Evolutionary conservation across 257 asterid species (phyloP).

Genomic region (Eustoma russellianum): DNA sequence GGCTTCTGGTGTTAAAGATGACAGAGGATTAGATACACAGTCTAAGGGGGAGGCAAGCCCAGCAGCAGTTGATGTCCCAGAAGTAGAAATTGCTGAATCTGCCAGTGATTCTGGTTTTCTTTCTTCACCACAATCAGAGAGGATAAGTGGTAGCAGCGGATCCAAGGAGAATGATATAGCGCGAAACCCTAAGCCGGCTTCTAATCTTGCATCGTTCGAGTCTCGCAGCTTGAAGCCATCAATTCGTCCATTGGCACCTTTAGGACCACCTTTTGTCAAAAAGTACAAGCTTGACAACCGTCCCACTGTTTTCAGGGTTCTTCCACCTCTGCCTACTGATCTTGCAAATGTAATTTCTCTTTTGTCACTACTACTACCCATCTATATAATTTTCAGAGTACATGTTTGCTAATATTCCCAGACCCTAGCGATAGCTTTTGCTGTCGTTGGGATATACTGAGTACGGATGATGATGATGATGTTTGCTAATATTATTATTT

Average conservation of each 20-base stretch:
- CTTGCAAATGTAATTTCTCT: slow-evolving; percentile 58
- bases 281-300: slow-evolving; percentile 92
- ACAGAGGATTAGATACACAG: slow-evolving; percentile 30
- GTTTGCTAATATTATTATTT: no score
- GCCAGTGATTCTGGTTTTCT: slow-evolving; percentile 13
- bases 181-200: slow-evolving; percentile 27
- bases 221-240: slow-evolving; percentile 32
- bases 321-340: slow-evolving; percentile 71
- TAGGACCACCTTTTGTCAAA: slow-evolving; percentile 40
- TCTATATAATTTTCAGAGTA: not conserved
- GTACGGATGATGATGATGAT: no score
- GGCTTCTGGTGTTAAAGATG: slow-evolving; percentile 59
- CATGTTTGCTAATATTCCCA: no score
- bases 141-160: slow-evolving; percentile 18
- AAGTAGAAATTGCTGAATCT: slow-evolving; percentile 34
- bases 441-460: no score
- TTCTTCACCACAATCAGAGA: slow-evolving; percentile 31
- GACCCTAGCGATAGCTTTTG: no score
- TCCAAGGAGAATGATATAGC: slow-evolving; percentile 27
- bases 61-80: slow-evolving; percentile 27
- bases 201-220: slow-evolving; percentile 28
- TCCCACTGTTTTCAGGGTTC: slow-evolving; percentile 70
- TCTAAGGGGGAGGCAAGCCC: slow-evolving; percentile 38
- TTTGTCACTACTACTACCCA: not conserved
- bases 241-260: slow-evolving; percentile 46